phyloP scores from a whole-genome alignment of 345 rosid genomes.

The Aegle marmelos region DNA sequence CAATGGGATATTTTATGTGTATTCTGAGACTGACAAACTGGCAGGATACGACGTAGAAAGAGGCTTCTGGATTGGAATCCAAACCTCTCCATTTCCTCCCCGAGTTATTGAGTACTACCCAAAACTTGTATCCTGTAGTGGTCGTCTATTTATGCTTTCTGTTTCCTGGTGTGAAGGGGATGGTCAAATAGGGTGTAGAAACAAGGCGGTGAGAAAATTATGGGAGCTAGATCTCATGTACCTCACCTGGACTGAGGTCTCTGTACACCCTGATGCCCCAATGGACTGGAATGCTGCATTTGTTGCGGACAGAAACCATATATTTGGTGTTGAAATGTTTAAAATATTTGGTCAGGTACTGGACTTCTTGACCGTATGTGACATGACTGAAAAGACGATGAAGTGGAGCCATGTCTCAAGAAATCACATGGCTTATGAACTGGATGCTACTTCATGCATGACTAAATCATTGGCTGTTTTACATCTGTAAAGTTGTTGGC shows the following conservation, averaged over 20 bases:
- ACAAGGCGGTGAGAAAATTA: constrained; percentile 91
- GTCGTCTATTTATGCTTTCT: constrained; percentile 77
- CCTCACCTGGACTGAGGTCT: constrained; percentile 77
- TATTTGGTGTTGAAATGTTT: constrained; percentile 95
- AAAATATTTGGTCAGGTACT: constrained; percentile 95
- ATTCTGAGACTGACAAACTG: constrained; percentile 86
- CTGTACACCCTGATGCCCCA: constrained; percentile 98
- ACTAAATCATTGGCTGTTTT: constrained; percentile 77
- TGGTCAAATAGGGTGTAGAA: constrained; percentile 89
- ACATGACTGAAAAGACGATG: constrained; percentile 36
- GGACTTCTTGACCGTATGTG: constrained; percentile 71
- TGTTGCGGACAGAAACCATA: constrained; percentile 62
- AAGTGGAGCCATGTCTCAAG: constrained; percentile 83
- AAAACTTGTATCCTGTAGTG: constrained; percentile 73
- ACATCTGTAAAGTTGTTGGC: constrained; percentile 43
- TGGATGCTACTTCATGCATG: constrained; percentile 79
- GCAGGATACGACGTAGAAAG: constrained; percentile 85
- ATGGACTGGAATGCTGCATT: constrained; percentile 98
- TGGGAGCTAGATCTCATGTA: constrained; percentile 93
- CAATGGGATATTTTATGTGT: constrained; percentile 80
- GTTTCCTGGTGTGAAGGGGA: constrained; percentile 99
- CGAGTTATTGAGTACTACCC: constrained; percentile 93
- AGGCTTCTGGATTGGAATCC: constrained; percentile 87
- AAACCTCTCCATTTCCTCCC: constrained; percentile 79
- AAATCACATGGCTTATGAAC: constrained; percentile 67